A percentile compares a stretch with the other conserved stretches of the same genome.
phyloP scores from a whole-genome alignment of 345 rosid species.

The Limnanthes douglasii region DNA sequence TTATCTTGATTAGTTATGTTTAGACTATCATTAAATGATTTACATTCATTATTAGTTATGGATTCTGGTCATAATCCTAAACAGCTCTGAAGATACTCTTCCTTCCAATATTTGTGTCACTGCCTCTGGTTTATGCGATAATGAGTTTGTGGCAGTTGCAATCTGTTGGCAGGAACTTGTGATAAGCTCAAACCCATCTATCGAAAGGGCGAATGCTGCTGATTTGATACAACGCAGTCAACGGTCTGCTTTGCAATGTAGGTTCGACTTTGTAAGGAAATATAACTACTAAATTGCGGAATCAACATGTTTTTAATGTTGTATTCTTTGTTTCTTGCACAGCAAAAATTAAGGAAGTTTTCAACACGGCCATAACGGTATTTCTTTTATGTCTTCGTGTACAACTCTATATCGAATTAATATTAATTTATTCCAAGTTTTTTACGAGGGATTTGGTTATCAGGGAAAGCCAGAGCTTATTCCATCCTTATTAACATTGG shows the following conservation, averaged over 20 bases:
- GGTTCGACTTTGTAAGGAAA: constrained; percentile 9
- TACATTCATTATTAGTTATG: not conserved
- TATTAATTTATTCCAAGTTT: too few species aligned
- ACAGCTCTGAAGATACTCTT: not conserved
- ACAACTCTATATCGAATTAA: too few species aligned
- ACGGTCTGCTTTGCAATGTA: constrained; percentile 70
- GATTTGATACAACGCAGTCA: constrained; percentile 84
- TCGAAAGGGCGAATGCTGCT: constrained; percentile 58
- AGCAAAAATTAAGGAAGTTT: constrained; percentile 49
- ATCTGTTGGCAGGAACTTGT: constrained; percentile 48
- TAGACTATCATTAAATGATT: not conserved
- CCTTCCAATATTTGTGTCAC: not conserved
- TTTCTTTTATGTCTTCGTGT: too few species aligned
- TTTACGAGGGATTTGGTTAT: not conserved
- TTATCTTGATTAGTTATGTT: too few species aligned
- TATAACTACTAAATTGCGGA: not conserved
- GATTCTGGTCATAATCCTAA: too few species aligned
- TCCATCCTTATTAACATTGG: constrained; percentile 53
- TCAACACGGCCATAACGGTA: constrained; percentile 40
- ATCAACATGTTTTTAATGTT: not conserved
- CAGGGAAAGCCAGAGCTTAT: constrained; percentile 59
- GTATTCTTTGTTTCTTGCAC: constrained; percentile 10
- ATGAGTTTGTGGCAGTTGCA: constrained; percentile 50
- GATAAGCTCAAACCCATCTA: constrained; percentile 40
- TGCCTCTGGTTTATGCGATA: constrained; percentile 18